These are phyloP conservation scores for Apiospora arundinis DNA, from an alignment of 2,329 filamentous ascomycete species.

Conservation along the genomic window DNA sequence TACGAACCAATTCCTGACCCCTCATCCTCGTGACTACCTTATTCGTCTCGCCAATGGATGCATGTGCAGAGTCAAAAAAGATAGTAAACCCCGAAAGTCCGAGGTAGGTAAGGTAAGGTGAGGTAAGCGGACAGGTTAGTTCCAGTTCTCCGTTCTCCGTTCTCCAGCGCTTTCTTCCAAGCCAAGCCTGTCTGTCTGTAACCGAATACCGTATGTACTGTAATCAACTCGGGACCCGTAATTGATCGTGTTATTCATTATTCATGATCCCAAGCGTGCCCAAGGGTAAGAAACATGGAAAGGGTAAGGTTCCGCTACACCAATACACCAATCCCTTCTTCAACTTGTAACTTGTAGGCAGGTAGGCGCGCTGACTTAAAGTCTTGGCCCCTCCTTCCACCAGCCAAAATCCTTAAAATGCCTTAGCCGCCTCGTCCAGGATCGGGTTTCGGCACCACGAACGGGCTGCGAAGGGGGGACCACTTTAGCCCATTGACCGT, in stretches of 20 bases:
- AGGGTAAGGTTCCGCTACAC: background rate
- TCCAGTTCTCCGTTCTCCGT: too few species aligned
- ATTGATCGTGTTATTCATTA: slow-evolving; percentile 3
- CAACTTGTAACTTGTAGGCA: background rate
- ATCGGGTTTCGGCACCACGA: slow-evolving; percentile 9
- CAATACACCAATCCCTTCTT: background rate
- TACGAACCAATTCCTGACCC: slow-evolving; percentile 1
- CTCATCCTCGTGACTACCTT: slow-evolving; percentile 9
- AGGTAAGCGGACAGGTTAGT: background rate
- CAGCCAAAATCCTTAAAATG: background rate
- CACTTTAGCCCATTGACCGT: background rate
- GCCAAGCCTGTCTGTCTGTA: background rate
- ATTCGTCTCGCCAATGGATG: slow-evolving; percentile 1
- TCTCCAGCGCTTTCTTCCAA: background rate
- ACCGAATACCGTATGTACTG: background rate
- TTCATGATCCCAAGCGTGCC: background rate
- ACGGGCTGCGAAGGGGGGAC: background rate
- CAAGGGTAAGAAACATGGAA: background rate
- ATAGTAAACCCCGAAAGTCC: slow-evolving; percentile 13
- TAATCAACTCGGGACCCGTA: background rate
- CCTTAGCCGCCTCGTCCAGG: slow-evolving; percentile 13
- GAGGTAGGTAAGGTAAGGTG: background rate
- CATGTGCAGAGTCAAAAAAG: background rate
- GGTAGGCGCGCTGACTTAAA: background rate
- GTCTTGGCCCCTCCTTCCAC: slow-evolving; percentile 5